Conservation (phyloP, 2,329 filamentous ascomycete species). For the Ciborinia camelliae region DNA sequence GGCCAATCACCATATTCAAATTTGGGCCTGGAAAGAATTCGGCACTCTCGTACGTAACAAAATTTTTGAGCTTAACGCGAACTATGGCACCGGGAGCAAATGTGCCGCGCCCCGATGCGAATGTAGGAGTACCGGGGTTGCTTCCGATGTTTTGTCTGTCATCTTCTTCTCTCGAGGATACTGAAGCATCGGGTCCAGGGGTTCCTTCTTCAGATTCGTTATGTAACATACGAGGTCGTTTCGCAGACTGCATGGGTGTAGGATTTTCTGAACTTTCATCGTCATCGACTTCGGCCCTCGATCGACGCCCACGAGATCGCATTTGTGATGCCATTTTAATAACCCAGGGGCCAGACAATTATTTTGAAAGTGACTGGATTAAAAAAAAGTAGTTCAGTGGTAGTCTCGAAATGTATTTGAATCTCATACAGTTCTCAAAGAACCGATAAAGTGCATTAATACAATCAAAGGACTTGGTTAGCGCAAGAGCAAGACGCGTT, state of each 20-base stretch:
- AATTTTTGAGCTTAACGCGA: constrained; percentile 79
- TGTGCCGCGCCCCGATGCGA: background rate
- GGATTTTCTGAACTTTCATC: constrained; percentile 29
- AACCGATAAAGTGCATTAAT: background rate
- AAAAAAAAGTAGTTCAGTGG: background rate
- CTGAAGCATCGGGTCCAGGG: constrained; percentile 17
- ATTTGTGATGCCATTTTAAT: constrained; percentile 20
- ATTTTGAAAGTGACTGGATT: background rate
- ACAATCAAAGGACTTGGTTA: background rate
- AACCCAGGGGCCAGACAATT: background rate
- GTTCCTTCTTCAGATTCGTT: constrained; percentile 18
- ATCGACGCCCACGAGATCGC: constrained; percentile 22
- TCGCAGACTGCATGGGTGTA: constrained; percentile 24
- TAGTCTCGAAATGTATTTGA: background rate
- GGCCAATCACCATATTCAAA: constrained; percentile 97
- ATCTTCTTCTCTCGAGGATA: constrained; percentile 15
- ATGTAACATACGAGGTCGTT: constrained; percentile 31
- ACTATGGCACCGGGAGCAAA: constrained; percentile 74
- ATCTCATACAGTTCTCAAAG: background rate
- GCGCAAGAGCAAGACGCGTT: constrained; percentile 6
- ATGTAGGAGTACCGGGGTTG: background rate
- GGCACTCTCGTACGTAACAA: constrained; percentile 90
- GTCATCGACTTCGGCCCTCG: constrained; percentile 30
- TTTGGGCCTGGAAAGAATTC: constrained; percentile 90
- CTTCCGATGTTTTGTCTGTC: constrained; percentile 3